Percentiles rank a stretch among this genome's conserved stretches.
Evolutionary conservation across 768 basidiomycete genomes (phyloP).

Genomic region (Lyophyllum atratum): DNA sequence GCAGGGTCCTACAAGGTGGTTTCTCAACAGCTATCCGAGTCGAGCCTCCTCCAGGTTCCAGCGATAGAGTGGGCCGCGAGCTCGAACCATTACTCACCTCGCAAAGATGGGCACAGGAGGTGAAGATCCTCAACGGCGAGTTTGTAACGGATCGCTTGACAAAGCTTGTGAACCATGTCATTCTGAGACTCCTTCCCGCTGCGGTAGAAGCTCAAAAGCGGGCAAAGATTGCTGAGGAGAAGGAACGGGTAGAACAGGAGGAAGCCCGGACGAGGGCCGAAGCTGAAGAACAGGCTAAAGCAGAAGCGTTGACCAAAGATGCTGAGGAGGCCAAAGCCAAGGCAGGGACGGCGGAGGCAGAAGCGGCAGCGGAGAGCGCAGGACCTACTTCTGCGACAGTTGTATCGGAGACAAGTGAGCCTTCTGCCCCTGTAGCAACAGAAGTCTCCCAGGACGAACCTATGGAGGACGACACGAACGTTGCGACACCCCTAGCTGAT

Average conservation of each 20-base stretch:
- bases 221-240: conserved; percentile 59
- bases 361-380: conserved; percentile 27
- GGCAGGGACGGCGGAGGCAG: conserved; percentile 31
- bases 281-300: conserved; percentile 30
- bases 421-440: conserved; percentile 6
- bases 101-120: conserved; percentile 90
- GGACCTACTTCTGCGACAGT: conserved; percentile 10
- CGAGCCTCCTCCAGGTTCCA: conserved; percentile 51
- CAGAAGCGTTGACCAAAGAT: conserved; percentile 35
- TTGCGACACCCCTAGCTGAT: conserved; percentile 17
- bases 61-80: conserved; percentile 53
- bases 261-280: conserved; percentile 35
- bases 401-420: conserved; percentile 5
- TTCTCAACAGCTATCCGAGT: conserved; percentile 62
- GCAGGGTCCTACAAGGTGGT: conserved; percentile 46
- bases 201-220: conserved; percentile 66
- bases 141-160: conserved; percentile 67
- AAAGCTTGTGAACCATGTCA: conserved; percentile 71
- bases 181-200: conserved; percentile 75
- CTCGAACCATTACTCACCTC: conserved; percentile 81
- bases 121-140: conserved; percentile 76
- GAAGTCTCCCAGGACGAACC: conserved; percentile 26
- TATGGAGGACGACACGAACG: conserved; percentile 32
- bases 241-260: conserved; percentile 44
- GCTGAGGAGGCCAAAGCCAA: conserved; percentile 37